Evolutionary conservation across 306 rosid species (phyloP), one percentile per base, ranked within the genome.

Genomic region (Heteromeles arbutifolia): DNA sequence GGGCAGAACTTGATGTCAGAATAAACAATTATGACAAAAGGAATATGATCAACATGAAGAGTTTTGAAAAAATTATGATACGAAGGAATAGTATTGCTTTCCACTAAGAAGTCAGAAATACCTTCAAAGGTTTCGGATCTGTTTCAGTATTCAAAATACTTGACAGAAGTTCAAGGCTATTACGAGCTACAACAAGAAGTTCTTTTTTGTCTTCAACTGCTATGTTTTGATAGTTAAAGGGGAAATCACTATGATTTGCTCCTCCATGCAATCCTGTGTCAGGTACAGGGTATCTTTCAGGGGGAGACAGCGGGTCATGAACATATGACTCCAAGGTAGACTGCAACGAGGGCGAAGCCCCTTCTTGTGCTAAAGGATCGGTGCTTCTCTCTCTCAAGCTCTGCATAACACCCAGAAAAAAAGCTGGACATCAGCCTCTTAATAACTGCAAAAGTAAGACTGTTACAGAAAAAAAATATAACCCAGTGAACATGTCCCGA

Each of bases 71-170:
- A 64, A 31, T 18, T 6, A 17, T 2, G 15, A 61, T 12, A 31
- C 9, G 5, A 43, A 29, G 34, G 19, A 14, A 24, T 21, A 22
- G 43, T 12, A 28, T 17, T 39, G 28, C 62, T 52, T 74, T 12
- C 65, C 21, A 13, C 15, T 7, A 37, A 67, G 67, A 76, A 67
- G 39, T 37, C 65, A 58, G 76, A 69, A 80, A 62, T 82, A 92
- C 97, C 97, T 92, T 88, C 54, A 89, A 75, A 76, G 85, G 81
- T 82, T 89, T 89, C 3, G 97, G 88, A 67, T 89, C 95, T 9
- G 86, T 82, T 72, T 90, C 95, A 31, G 89, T 79, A 70, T 66
- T 82, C 81, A 89, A 82, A 67, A 92, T 89, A 86, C 90, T 82
- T 41, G 97, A 80, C 71, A 92, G 88, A 73, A 92, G 74, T 63